Percentiles rank a stretch among this genome's conserved stretches.
phyloP scores from a whole-genome alignment of 2,329 filamentous ascomycete species.

The Madurella mycetomatis region DNA sequence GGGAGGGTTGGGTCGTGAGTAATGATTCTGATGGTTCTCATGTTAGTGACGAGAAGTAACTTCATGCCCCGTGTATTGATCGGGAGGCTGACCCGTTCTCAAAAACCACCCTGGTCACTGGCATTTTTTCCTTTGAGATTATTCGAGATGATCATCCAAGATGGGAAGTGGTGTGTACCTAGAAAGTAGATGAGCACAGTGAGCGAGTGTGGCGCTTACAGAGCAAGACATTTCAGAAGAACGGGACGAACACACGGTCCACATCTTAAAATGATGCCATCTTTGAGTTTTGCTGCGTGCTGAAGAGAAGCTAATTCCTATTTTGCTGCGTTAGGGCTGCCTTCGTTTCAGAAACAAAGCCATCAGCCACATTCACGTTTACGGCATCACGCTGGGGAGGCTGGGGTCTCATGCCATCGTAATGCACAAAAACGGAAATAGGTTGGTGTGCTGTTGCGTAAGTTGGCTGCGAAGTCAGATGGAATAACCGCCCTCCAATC shows the following conservation, averaged over 20 bases:
- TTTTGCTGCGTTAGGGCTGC: neutral
- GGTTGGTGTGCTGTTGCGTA: neutral
- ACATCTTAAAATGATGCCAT: neutral
- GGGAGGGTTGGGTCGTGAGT: too few relatives aligned
- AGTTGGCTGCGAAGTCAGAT: neutral
- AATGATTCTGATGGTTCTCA: too few relatives aligned
- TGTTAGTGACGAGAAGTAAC: too few relatives aligned
- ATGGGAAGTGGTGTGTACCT: too few relatives aligned
- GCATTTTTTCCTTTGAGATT: too few relatives aligned
- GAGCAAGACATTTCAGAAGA: too few relatives aligned
- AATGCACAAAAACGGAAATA: neutral
- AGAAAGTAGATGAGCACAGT: too few relatives aligned
- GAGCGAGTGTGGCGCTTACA: too few relatives aligned
- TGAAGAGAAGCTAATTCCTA: neutral
- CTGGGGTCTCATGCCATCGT: neutral
- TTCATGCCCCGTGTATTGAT: too few relatives aligned
- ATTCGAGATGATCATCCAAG: too few relatives aligned
- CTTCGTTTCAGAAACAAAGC: neutral
- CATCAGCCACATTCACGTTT: neutral
- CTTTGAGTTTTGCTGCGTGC: neutral
- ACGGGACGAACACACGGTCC: neutral
- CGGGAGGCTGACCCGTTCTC: too few relatives aligned
- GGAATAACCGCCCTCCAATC: constrained; percentile 12
- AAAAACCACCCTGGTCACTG: too few relatives aligned
- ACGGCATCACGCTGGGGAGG: neutral